phyloP scores from a whole-genome alignment of 129 eudicot genomes.

The Calendula officinalis region DNA sequence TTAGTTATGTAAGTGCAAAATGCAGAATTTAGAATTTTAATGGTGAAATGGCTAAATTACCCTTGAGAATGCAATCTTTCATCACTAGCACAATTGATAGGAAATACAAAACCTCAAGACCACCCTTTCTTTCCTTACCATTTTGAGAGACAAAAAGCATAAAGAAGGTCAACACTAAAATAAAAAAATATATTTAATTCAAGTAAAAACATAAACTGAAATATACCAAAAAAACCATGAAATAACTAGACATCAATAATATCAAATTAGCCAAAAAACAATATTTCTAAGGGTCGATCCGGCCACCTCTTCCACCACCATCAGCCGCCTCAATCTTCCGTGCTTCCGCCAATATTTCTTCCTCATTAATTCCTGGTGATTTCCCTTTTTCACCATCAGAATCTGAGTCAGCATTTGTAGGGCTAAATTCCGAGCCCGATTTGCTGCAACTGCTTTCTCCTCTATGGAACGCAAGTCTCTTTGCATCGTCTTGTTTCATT shows the following conservation, averaged over 20 bases:
- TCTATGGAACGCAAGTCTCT: slow-evolving; percentile 35
- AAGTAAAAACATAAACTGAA: not conserved
- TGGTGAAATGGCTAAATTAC: not conserved
- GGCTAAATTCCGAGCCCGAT: slow-evolving; percentile 15
- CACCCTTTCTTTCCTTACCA: not conserved
- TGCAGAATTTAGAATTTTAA: not conserved
- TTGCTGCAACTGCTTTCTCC: slow-evolving; percentile 38
- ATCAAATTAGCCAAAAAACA: not conserved
- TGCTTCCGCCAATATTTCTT: slow-evolving; percentile 35
- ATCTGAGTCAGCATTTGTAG: slow-evolving; percentile 34
- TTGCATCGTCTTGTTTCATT: slow-evolving; percentile 87
- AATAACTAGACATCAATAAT: slow-evolving; percentile 5
- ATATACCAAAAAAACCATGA: not conserved
- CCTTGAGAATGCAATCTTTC: not conserved
- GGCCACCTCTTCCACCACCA: slow-evolving; percentile 21
- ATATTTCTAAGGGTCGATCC: slow-evolving; percentile 24
- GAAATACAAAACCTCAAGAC: not conserved
- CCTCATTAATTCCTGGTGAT: slow-evolving; percentile 43
- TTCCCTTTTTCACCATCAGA: slow-evolving; percentile 44
- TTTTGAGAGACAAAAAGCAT: slow-evolving; percentile 1
- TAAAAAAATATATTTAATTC: not conserved
- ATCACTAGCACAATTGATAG: not conserved
- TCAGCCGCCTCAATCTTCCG: slow-evolving; percentile 30
- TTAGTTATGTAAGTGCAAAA: too few relatives aligned
- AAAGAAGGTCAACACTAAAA: not conserved